Percentiles rank a stretch among this genome's conserved stretches.
Conservation (phyloP, 2,329 filamentous ascomycete species). For the Aspergillus sp. region DNA sequence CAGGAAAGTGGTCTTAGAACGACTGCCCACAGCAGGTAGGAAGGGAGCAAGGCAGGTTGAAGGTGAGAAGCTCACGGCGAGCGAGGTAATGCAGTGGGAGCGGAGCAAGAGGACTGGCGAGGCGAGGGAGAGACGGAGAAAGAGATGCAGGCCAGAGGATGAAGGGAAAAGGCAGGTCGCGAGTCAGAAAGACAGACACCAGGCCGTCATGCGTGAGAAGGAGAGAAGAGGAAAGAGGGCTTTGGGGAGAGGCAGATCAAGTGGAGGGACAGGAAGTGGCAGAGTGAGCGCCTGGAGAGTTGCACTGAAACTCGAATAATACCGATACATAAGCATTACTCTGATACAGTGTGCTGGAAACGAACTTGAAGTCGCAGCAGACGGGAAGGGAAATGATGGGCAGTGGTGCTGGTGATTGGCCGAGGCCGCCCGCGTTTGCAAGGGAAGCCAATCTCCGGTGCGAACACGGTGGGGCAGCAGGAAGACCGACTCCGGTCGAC, state of each 20-base stretch:
- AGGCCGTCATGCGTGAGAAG: conserved; percentile 12
- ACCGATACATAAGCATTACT: conserved; percentile 7
- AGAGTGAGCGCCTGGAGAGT: conserved; percentile 11
- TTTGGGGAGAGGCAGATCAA: conserved; percentile 7
- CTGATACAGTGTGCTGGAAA: conserved; percentile 8
- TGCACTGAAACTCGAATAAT: conserved; percentile 8
- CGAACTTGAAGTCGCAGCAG: conserved; percentile 11
- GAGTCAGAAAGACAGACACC: conserved; percentile 17
- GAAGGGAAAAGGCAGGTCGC: conserved; percentile 12
- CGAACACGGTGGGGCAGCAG: not conserved
- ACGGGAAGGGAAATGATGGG: conserved; percentile 16
- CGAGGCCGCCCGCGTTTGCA: conserved; percentile 20
- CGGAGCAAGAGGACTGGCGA: conserved; percentile 11
- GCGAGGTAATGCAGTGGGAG: conserved; percentile 2
- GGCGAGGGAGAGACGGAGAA: conserved; percentile 15
- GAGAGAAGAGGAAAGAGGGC: not conserved
- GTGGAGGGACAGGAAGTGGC: conserved; percentile 11
- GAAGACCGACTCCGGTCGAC: conserved; percentile 10
- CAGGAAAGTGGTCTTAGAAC: conserved; percentile 18
- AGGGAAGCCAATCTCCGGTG: conserved; percentile 15
- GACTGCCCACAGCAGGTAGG: conserved; percentile 23
- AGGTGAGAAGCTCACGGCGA: conserved; percentile 14
- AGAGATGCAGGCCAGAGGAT: conserved; percentile 11
- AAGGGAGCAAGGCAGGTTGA: conserved; percentile 15
- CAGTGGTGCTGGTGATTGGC: conserved; percentile 15